A percentile compares a stretch with the other conserved stretches of the same genome.
Evolutionary conservation across 768 basidiomycete species (phyloP).

Genomic region (Mycena vitilis): DNA sequence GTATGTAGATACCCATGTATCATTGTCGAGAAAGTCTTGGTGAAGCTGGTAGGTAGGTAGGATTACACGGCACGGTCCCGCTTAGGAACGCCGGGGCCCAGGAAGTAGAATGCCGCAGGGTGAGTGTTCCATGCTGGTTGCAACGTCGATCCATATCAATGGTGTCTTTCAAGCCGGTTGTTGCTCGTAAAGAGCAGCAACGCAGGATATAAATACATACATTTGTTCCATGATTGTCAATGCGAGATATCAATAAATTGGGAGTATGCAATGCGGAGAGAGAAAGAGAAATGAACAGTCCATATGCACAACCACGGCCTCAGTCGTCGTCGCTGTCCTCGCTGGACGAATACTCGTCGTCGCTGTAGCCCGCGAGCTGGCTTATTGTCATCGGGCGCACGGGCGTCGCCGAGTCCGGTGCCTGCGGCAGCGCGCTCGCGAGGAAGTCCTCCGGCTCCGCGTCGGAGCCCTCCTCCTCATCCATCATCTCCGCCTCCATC

Average conservation of each 20-base stretch:
- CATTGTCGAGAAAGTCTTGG: no score
- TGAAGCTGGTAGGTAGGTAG: no score
- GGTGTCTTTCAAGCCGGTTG: neutral
- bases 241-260: constrained; percentile 25
- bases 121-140: no score
- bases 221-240: neutral
- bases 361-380: constrained; percentile 56
- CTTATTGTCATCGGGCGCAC: constrained; percentile 62
- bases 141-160: neutral
- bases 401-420: constrained; percentile 42
- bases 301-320: neutral
- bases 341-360: constrained; percentile 61
- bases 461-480: constrained; percentile 35
- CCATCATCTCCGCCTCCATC: constrained; percentile 52
- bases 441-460: constrained; percentile 61
- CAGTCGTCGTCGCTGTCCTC: constrained; percentile 67
- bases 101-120: no score
- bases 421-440: constrained; percentile 53
- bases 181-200: neutral
- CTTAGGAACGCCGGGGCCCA: no score
- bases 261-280: neutral
- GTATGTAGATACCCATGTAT: no score
- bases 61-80: no score
- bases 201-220: constrained; percentile 12
- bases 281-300: neutral